A percentile compares a stretch with the other conserved stretches of the same genome.
Evolutionary conservation across 306 rosid genomes (phyloP).

Genomic region (Quercus suber): DNA sequence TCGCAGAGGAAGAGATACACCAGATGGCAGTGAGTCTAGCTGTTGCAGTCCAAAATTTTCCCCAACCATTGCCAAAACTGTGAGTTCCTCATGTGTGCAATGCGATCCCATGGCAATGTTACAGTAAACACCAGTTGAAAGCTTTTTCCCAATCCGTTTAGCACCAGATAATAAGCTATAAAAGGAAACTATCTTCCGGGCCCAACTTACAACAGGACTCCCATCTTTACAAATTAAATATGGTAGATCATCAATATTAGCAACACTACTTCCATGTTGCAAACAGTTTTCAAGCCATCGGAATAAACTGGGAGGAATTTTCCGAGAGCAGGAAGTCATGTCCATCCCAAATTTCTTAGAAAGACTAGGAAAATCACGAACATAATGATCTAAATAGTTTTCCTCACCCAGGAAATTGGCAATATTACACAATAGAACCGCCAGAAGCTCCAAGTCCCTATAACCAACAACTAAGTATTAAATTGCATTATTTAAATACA

Average conservation of each 20-base stretch:
- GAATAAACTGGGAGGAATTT: slow-evolving; percentile 76
- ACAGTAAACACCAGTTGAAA: slow-evolving; percentile 81
- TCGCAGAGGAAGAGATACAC: slow-evolving; percentile 87
- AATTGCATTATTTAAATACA: slow-evolving; percentile 13
- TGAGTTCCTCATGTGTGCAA: slow-evolving; percentile 79
- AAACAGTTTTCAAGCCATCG: slow-evolving; percentile 93
- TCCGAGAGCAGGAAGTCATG: slow-evolving; percentile 37
- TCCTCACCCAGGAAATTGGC: slow-evolving; percentile 67
- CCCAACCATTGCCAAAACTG: slow-evolving; percentile 94
- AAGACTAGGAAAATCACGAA: slow-evolving; percentile 85
- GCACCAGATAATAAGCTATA: slow-evolving; percentile 91
- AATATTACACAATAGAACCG: slow-evolving; percentile 63
- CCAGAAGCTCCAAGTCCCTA: slow-evolving; percentile 87
- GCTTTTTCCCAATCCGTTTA: slow-evolving; percentile 63
- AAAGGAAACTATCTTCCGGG: slow-evolving; percentile 69
- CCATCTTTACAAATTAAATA: slow-evolving; percentile 62
- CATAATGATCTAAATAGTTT: slow-evolving; percentile 81
- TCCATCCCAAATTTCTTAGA: slow-evolving; percentile 40
- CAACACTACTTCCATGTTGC: slow-evolving; percentile 57
- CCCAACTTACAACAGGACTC: slow-evolving; percentile 74
- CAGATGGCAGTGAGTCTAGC: slow-evolving; percentile 89
- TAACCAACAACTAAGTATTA: slow-evolving; percentile 20
- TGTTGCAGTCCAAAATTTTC: slow-evolving; percentile 95
- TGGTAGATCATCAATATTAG: slow-evolving; percentile 60
- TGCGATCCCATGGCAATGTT: slow-evolving; percentile 69